phyloP scores from a whole-genome alignment of 495 filamentous ascomycete genomes.

The Penicillium atrosanguineum region DNA sequence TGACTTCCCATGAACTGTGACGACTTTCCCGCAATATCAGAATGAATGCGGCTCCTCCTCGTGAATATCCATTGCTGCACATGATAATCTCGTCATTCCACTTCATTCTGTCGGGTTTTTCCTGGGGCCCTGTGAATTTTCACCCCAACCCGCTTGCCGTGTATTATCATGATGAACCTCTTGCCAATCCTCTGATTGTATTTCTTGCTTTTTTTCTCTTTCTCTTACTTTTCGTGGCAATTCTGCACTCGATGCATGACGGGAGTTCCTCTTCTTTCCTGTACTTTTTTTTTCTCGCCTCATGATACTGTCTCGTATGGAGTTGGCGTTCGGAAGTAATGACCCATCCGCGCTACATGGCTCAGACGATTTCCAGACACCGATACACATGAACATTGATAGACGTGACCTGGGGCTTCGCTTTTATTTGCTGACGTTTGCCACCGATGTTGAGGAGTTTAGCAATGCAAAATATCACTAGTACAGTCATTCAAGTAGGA shows the following conservation, averaged over 20 bases:
- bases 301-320: constrained; percentile 4
- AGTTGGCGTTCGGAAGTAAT: background rate
- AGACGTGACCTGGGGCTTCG: background rate
- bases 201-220: background rate
- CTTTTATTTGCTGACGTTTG: background rate
- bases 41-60: background rate
- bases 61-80: constrained; percentile 1
- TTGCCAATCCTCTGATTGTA: background rate
- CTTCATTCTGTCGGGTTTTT: background rate
- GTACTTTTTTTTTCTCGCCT: constrained; percentile 7
- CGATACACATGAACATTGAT: background rate
- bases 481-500: background rate
- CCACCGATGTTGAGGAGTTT: background rate
- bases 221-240: background rate
- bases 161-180: constrained; percentile 11
- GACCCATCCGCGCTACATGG: background rate
- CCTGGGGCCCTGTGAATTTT: background rate
- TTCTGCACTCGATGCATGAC: constrained; percentile 12
- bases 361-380: background rate
- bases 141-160: background rate
- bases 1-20: constrained; percentile 22
- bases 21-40: constrained; percentile 8
- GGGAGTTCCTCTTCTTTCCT: constrained; percentile 13
- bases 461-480: background rate
- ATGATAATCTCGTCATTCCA: constrained; percentile 5